Base-by-base conservation (phyloP, 1,284 basidiomycete genomes). In the Polyporus tsugae region DNA sequence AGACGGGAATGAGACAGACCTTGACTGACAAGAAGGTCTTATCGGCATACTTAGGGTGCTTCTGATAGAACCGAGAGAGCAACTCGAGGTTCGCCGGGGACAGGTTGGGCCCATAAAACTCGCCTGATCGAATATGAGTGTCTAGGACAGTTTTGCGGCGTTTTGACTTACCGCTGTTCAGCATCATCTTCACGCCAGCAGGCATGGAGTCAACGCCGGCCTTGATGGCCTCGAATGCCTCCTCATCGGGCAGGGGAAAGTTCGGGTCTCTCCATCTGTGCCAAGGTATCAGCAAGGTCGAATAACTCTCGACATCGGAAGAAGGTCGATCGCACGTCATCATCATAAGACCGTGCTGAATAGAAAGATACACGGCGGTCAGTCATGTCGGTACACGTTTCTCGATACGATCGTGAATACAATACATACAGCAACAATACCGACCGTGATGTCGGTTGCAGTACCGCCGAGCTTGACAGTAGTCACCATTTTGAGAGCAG, bases 151-250 rank as follows among this genome's bases (percentile, higher is more conserved):
- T 13, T 33, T 33, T 10, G 17, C 0, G 15, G 29, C 17, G 33
- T 25, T 19, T 9, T 39, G 15, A 38, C 82, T 11, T 68, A 84
- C 86, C 84, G 72, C 81, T 84, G 66, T 86, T 86, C 63, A 87
- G 66, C 57, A 86, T 68, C 80, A 83, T 82, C 74, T 86, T 90
- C 52, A 82, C 75, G 33, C 82, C 83, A 0, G 79, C 67, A 9
- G 84, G 85, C 25, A 85, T 79, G 0, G 86, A 84, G 35, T 88
- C 84, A 53, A 92, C 81, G 13, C 86, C 86, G 2, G 89, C 86
- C 75, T 87, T 90, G 82, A 93, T 89, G 6, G 87, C 81, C 46
- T 83, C 85, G 69, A 92, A 91, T 11, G 85, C 85, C 22, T 85
- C 80, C 63, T 88, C 85, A 58, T 92, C 88, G 0, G 86, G 77